phyloP scores from a whole-genome alignment of 192 early-diverging fungal genomes.

The Cladochytrium replicatum region DNA sequence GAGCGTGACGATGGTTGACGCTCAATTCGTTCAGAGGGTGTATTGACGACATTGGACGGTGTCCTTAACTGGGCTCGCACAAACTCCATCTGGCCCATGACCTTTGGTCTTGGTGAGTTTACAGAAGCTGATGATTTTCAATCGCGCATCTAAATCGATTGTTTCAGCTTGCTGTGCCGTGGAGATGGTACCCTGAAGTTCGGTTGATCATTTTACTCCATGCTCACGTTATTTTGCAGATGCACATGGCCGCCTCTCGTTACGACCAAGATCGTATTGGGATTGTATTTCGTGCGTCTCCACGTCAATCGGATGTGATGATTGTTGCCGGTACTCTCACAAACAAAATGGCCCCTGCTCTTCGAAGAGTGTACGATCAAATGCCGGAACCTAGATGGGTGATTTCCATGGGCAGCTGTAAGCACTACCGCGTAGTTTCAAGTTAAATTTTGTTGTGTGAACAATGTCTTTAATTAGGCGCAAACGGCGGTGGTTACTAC shows the following conservation, averaged over 20 bases:
- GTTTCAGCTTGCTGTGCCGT: slow-evolving; percentile 81
- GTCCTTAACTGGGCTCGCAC: slow-evolving; percentile 90
- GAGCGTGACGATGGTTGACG: too few species aligned
- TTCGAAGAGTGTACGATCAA: slow-evolving; percentile 63
- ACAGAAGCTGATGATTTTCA: not conserved
- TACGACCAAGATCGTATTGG: slow-evolving; percentile 98
- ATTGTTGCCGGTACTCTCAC: slow-evolving; percentile 97
- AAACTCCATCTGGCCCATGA: slow-evolving; percentile 71
- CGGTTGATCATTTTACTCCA: slow-evolving; percentile 49
- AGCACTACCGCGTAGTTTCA: not conserved
- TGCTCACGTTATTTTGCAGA: slow-evolving; percentile 6
- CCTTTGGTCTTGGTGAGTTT: slow-evolving; percentile 55
- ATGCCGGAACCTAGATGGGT: slow-evolving; percentile 99
- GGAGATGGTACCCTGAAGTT: slow-evolving; percentile 92
- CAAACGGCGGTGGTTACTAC: slow-evolving; percentile 97
- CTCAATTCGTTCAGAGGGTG: too few species aligned
- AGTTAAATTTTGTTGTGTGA: not conserved
- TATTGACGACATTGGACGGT: slow-evolving; percentile 83
- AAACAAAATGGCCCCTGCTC: slow-evolving; percentile 96
- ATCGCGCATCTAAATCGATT: too few species aligned
- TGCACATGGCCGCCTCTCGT: slow-evolving; percentile 90
- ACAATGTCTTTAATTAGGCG: slow-evolving; percentile 26
- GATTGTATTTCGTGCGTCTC: slow-evolving; percentile 94
- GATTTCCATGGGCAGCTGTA: slow-evolving; percentile 93
- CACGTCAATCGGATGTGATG: slow-evolving; percentile 97